Evolutionary conservation across 225 moss, liverwort and hornwort species (phyloP), one percentile per base, ranked within the genome.

Genomic region (Straminergon stramineum): DNA sequence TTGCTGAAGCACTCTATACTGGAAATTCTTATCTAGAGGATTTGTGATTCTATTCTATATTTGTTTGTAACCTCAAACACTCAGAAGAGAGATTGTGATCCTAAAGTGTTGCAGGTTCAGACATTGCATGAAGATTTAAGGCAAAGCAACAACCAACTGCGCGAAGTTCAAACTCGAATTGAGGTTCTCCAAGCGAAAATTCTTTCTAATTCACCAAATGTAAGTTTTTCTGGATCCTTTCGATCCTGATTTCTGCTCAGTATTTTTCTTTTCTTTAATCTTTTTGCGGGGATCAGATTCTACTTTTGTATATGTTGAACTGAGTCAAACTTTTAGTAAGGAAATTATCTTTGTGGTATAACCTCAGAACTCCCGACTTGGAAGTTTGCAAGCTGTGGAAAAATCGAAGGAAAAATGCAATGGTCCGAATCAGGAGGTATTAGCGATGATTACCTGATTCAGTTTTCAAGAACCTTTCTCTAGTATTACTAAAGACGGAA

Each of bases 111-210:
- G 67, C 90, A 97, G 97, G 93, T 97, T 76, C 91, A 92, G 80
- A 87, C 93, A 51, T 89, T 97, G 66, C 95, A 95, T 79, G 94
- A 93, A 68, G 93, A 89, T 89, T 86, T 96, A 56, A 90, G 90
- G 90, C 92, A 94, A 76, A 98, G 95, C 84, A 95, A 96, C 79
- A 93, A 82, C 61, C 97, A 95, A 91, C 89, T 97, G 48, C 93
- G 90, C 37, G 95, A 95, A 79, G 91, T 94, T 76, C 93, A 96
- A 91, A 93, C 81, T 82, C 93, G 88, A 67, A 90, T 96, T 67
- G 91, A 96, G 79, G 77, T 90, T 78, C 93, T 97, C 86, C 98
- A 96, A 91, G 79, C 91, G 24, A 94, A 97, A 86, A 74, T 94
- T 86, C 89, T 83, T 31, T 82, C 90, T 73, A 83, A 82, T 84